These are phyloP conservation scores for Leucocoprinus birnbaumii DNA, from an alignment of 768 basidiomycete species.

Conservation along the genomic window DNA sequence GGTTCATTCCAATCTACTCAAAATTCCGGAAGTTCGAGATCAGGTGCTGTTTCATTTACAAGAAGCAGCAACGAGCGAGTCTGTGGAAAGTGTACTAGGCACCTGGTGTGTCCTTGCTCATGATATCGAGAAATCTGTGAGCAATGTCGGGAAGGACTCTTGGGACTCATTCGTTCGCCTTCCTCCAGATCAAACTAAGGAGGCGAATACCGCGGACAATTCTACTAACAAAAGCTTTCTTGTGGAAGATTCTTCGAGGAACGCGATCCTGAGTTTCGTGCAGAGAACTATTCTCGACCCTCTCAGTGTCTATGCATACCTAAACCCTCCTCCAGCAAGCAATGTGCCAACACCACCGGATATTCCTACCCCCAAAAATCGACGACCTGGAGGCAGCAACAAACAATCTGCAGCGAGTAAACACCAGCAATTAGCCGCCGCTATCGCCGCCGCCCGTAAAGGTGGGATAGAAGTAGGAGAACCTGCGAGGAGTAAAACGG, in stretches of 20 bases:
- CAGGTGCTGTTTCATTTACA: slow-evolving; percentile 49
- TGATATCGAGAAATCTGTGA: slow-evolving; percentile 68
- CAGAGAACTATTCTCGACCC: slow-evolving; percentile 62
- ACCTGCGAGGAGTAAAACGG: slow-evolving; percentile 37
- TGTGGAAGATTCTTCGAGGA: slow-evolving; percentile 28
- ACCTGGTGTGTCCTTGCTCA: slow-evolving; percentile 72
- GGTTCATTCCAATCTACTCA: slow-evolving; percentile 65
- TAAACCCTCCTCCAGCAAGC: slow-evolving; percentile 63
- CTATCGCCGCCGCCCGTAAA: slow-evolving; percentile 7
- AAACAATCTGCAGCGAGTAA: slow-evolving; percentile 25
- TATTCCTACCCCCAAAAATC: slow-evolving; percentile 27
- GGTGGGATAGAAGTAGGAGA: background rate
- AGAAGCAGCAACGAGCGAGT: slow-evolving; percentile 43
- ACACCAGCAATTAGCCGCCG: slow-evolving; percentile 24
- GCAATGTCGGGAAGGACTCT: slow-evolving; percentile 43
- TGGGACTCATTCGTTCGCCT: slow-evolving; percentile 43
- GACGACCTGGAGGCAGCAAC: slow-evolving; percentile 11
- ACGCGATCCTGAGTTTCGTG: slow-evolving; percentile 45
- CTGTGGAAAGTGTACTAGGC: slow-evolving; percentile 59
- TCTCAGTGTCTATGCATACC: slow-evolving; percentile 46
- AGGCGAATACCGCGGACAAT: slow-evolving; percentile 7
- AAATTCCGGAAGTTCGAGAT: slow-evolving; percentile 43
- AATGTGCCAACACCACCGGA: slow-evolving; percentile 24
- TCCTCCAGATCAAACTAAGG: slow-evolving; percentile 13
- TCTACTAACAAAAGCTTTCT: slow-evolving; percentile 18